Evolutionary conservation across 2,329 filamentous ascomycete genomes (phyloP), one percentile per base, ranked within the genome.

Genomic region (Fusarium keratoplasticum): DNA sequence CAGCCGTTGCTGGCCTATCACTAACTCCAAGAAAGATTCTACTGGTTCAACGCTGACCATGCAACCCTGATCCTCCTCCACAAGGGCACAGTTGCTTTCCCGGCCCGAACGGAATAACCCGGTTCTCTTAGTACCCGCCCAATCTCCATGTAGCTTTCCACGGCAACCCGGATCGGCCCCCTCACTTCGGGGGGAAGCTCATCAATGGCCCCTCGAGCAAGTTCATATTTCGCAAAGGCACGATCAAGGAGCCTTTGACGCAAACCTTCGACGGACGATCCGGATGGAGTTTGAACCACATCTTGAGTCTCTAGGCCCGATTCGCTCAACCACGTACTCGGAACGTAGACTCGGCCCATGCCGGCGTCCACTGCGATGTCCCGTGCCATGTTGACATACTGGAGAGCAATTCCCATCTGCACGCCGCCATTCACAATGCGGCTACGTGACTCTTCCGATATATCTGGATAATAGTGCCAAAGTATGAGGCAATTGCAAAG

Each of bases 141-240:
- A 78, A 94, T 94, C 79, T 93, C 91, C 89, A 94, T 92, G 77
- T 94, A 94, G 72, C 91, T 93, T 80, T 94, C 92, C 0, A 94
- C 91, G 1, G 91, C 92, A 6, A 93, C 91, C 14, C 90, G 85
- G 79, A 94, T 89, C 1, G 91, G 90, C 0, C 88, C 90, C 72
- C 89, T 86, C 0, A 89, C 90, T 76, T 91, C 87, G 0, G 69
- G 57, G 0, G 93, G 92, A 0, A 95, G 82, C 71, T 87, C 82
- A 58, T 91, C 87, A 73, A 95, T 93, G 0, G 88, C 87, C 2
- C 77, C 80, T 61, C 87, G 84, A 4, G 90, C 89, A 11, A 84
- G 82, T 6, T 83, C 78, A 77, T 94, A 93, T 31, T 91, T 85
- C 20, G 78, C 80, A 72, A 94, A 93, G 0, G 92, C 92, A 33